Evolutionary conservation across 1,284 basidiomycete genomes (phyloP), one percentile per base, ranked within the genome.

Genomic region (Marasmius sp.): DNA sequence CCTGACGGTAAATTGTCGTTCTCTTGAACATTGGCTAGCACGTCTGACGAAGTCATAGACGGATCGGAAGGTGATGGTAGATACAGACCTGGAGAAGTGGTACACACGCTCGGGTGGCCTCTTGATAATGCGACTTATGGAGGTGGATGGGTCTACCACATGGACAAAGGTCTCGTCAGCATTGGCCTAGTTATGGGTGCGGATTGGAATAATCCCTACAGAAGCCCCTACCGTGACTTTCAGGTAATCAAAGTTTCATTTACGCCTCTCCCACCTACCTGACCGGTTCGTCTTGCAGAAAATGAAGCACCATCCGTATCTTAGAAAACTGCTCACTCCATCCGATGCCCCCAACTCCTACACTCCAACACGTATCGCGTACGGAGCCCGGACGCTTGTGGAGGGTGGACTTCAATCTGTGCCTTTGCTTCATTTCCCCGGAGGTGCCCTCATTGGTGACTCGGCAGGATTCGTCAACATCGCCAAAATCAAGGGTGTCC

Each of bases 401-500:
- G 97, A 99, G 77, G 97, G 97, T 48, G 97, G 97, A 8, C 80
- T 96, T 54, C 97, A 99, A 75, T 93, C 93, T 39, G 86, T 99
- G 27, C 97, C 97, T 3, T 89, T 90, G 72, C 83, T 98, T 47
- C 80, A 94, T 71, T 99, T 99, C 83, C 95, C 96, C 0, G 97
- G 97, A 14, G 97, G 97, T 37, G 97, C 95, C 0, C 79, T 99
- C 51, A 88, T 99, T 55, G 97, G 97, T 0, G 98, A 97, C 77
- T 92, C 95, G 0, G 97, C 97, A 0, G 97, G 95, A 22, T 97
- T 99, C 77, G 85, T 99, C 62, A 99, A 99, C 77, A 87, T 98
- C 14, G 92, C 96, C 45, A 99, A 98, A 80, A 99, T 99, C 79
- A 99, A 99, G 76, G 97, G 97, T n/a, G 97, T 96, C 0, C 97